Evolutionary conservation across 371 early-diverging fungal genomes (phyloP).

Genomic region (Blakeslea trispora): DNA sequence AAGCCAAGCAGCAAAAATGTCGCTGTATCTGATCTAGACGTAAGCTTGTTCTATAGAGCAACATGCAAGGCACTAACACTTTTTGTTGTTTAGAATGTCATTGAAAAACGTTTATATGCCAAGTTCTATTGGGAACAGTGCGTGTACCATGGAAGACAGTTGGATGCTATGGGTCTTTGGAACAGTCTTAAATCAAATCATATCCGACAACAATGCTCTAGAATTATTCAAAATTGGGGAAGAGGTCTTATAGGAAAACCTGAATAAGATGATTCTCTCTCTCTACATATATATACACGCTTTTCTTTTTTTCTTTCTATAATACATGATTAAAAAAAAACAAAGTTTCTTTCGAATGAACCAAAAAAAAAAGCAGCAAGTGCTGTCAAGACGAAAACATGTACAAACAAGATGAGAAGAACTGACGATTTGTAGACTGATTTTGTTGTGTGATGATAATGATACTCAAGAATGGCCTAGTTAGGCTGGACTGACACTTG

Average conservation of each 20-base stretch:
- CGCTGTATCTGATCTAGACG: slow-evolving; percentile 43
- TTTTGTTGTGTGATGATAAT: no score
- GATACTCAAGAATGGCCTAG: no score
- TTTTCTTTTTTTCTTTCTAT: not conserved
- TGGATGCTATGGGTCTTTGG: slow-evolving; percentile 49
- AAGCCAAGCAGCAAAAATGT: slow-evolving; percentile 27
- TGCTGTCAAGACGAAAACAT: no score
- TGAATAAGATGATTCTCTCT: no score
- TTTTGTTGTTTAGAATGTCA: slow-evolving; percentile 28
- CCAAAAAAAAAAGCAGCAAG: no score
- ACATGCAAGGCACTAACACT: not conserved
- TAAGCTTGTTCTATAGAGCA: no score
- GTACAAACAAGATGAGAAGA: no score
- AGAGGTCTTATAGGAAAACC: slow-evolving; percentile 42
- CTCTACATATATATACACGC: slow-evolving; percentile 1
- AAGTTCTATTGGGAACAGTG: slow-evolving; percentile 55
- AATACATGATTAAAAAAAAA: no score
- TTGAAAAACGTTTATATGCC: slow-evolving; percentile 49
- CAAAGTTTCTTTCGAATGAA: no score
- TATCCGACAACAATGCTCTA: slow-evolving; percentile 44
- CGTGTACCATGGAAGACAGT: slow-evolving; percentile 48
- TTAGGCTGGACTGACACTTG: no score
- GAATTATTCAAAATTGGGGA: slow-evolving; percentile 53
- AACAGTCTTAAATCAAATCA: slow-evolving; percentile 35
- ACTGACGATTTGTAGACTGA: no score